These are phyloP conservation scores for Fusarium sp. DNA, from an alignment of 2,329 filamentous ascomycete species.

Conservation along the genomic window DNA sequence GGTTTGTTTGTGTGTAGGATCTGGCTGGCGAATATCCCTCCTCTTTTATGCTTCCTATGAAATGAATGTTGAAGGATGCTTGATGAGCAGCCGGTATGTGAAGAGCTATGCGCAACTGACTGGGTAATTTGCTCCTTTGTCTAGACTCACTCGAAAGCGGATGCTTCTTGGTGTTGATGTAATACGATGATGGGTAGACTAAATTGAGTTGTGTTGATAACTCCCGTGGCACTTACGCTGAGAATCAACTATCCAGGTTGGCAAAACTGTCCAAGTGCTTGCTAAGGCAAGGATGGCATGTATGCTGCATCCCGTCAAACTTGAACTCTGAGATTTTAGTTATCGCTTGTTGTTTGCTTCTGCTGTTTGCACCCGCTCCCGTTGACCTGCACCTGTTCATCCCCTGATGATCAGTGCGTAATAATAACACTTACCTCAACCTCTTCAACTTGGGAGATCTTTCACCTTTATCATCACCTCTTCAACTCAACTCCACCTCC, in stretches of 20 bases:
- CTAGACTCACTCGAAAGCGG: neutral
- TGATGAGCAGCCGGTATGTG: neutral
- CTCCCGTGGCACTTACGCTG: neutral
- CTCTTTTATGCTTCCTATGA: slow-evolving; percentile 30
- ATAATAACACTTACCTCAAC: neutral
- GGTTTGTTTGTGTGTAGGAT: slow-evolving; percentile 15
- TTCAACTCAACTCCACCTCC: neutral
- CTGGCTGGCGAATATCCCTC: slow-evolving; percentile 28
- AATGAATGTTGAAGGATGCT: slow-evolving; percentile 5
- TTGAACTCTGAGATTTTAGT: neutral
- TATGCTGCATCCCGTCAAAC: neutral
- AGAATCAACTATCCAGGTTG: neutral
- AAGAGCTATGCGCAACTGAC: neutral
- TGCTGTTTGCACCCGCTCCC: slow-evolving; percentile 26
- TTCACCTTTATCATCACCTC: neutral
- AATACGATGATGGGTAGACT: neutral
- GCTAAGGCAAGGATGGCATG: neutral
- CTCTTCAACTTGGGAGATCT: neutral
- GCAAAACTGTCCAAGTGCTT: neutral
- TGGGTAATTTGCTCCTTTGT: neutral
- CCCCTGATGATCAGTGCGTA: slow-evolving; percentile 3
- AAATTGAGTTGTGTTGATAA: neutral
- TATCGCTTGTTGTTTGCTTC: neutral
- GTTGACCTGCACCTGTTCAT: neutral
- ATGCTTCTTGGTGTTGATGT: neutral